Conservation (phyloP, 176 grass and related monocot genomes). For the Eleusine indica region DNA sequence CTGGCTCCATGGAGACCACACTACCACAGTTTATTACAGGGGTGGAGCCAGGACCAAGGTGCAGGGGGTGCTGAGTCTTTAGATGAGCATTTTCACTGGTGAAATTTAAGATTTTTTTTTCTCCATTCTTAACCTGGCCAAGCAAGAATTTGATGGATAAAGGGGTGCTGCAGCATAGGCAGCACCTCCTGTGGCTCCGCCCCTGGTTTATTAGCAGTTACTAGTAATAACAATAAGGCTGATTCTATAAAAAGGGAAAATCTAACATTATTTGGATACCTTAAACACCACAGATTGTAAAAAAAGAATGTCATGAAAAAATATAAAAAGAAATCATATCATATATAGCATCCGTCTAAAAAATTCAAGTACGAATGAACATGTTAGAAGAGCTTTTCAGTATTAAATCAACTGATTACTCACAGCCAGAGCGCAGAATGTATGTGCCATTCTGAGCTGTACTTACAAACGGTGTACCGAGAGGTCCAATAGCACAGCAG, state of each 20-base stretch:
- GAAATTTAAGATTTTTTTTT: too few relatives aligned
- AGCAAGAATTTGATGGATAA: too few relatives aligned
- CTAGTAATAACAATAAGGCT: neutral
- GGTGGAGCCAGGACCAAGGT: too few relatives aligned
- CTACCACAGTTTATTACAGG: too few relatives aligned
- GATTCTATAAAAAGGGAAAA: slow-evolving; percentile 14
- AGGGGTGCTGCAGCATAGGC: too few relatives aligned
- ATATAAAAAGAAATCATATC: neutral
- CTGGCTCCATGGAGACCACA: too few relatives aligned
- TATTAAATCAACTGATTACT: slow-evolving; percentile 8
- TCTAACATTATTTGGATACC: slow-evolving; percentile 15
- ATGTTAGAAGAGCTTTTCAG: slow-evolving; percentile 1
- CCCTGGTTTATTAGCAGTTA: neutral
- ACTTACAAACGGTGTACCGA: neutral
- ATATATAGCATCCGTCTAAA: neutral
- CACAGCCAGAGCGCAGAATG: neutral
- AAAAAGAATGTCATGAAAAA: neutral
- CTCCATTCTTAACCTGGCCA: too few relatives aligned
- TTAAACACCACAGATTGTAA: slow-evolving; percentile 3
- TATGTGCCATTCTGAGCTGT: neutral
- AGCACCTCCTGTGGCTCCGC: too few relatives aligned
- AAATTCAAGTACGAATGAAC: slow-evolving; percentile 4
- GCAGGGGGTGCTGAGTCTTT: too few relatives aligned
- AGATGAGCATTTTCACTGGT: too few relatives aligned
- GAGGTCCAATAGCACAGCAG: neutral